Evolutionary conservation across 768 basidiomycete species (phyloP), one percentile per base, ranked within the genome.

Genomic region (Auricularia sp.): DNA sequence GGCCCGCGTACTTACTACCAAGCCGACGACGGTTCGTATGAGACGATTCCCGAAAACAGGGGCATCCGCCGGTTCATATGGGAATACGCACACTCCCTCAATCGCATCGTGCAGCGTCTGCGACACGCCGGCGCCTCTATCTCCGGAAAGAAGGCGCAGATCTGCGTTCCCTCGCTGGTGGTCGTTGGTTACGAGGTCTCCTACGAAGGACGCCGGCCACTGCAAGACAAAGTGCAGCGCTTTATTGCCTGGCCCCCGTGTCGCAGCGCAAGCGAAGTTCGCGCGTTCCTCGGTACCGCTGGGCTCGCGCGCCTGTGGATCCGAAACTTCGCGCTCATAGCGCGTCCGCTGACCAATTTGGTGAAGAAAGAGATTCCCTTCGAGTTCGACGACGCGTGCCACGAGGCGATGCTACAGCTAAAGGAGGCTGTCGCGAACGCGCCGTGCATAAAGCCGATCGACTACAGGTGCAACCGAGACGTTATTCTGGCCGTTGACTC

Each of bases 161-260:
- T 82, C 1, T 74, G 74, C 54, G 58, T 67, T 0, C 70, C 69
- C 0, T 70, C 73, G 47, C 67, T 73, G 0, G 67, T 69, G 0
- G 72, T 81, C 1, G 62, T 83, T 0, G 78, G 79, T 0, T 77
- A 82, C 54, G 62, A 61, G 0, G 80, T 78, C 64, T 79, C 75
- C 0, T 72, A 69, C 8, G 69, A 76, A n/a, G 80, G 76, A 0
- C 66, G 70, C 0, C 34, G 74, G 0, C 75, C 76, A 0, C 73
- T 78, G 6, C 62, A 72, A 3, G 54, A 54, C 0, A 71, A 68
- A 5, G 66, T 70, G 1, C 70, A 63, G 3, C 77, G 76, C 37
- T 67, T 71, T 61, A 44, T 18, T 8, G 67, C 56, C 58, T 75
- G 74, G 74, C 67, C 65, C 0, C 61, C 68, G 0, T 70, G 68